Conservation (phyloP, 2,329 filamentous ascomycete genomes). For the Ascochyta rabiei region DNA sequence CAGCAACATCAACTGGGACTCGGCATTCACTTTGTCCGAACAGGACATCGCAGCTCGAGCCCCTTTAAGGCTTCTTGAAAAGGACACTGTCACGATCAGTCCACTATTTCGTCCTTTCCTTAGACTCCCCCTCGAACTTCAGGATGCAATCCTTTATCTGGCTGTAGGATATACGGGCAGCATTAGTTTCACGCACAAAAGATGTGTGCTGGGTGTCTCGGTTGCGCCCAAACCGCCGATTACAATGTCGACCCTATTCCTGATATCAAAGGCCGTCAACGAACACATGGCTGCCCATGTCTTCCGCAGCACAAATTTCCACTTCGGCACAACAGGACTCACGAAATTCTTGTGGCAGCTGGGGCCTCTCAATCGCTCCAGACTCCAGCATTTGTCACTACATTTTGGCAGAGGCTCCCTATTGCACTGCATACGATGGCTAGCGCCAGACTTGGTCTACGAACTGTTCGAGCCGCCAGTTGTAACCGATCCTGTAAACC, state of each 20-base stretch:
- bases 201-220: not conserved
- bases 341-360: conserved; percentile 29
- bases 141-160: conserved; percentile 34
- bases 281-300: conserved; percentile 28
- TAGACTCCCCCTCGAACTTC: conserved; percentile 35
- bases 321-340: conserved; percentile 31
- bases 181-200: conserved; percentile 4
- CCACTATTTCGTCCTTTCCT: conserved; percentile 38
- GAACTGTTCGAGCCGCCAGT: conserved; percentile 35
- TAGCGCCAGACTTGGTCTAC: conserved; percentile 37
- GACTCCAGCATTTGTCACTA: conserved; percentile 32
- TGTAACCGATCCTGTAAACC: conserved; percentile 19
- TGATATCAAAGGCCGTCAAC: conserved; percentile 27
- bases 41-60: conserved; percentile 3
- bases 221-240: conserved; percentile 9
- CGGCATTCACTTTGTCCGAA: too few relatives aligned
- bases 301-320: conserved; percentile 35
- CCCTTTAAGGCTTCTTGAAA: conserved; percentile 13
- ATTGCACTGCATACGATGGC: conserved; percentile 40
- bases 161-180: conserved; percentile 25
- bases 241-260: conserved; percentile 26
- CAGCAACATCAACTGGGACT: not conserved
- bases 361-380: conserved; percentile 29
- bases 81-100: conserved; percentile 31
- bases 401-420: conserved; percentile 27